Percentiles rank a stretch among this genome's conserved stretches.
Evolutionary conservation across 192 early-diverging fungal genomes (phyloP).

Genomic region (Chytriomyces hyalinus): DNA sequence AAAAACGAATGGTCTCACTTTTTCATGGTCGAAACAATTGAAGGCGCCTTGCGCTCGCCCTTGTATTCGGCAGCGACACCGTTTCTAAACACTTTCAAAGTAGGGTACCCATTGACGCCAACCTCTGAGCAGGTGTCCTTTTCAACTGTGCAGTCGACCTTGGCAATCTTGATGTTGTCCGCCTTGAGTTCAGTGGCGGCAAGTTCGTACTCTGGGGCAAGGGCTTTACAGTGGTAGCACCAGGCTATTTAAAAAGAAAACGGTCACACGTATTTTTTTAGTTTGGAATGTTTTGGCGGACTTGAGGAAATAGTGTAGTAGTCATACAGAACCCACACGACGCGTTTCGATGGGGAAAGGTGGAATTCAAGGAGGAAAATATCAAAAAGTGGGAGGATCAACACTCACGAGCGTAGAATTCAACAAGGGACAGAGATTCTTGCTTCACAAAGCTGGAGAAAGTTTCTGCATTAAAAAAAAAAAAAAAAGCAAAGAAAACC

Average conservation of each 20-base stretch:
- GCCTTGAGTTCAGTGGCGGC: constrained; percentile 88
- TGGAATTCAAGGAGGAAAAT: background rate
- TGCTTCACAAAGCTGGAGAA: constrained; percentile 67
- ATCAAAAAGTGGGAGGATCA: background rate
- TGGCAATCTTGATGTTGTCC: constrained; percentile 77
- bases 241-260: constrained; percentile 58
- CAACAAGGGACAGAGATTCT: constrained; percentile 79
- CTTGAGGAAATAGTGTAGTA: background rate
- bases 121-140: constrained; percentile 81
- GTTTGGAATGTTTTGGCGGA: background rate
- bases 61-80: constrained; percentile 77
- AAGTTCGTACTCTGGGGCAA: constrained; percentile 92
- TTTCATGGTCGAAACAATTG: constrained; percentile 91
- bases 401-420: constrained; percentile 84
- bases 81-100: constrained; percentile 85
- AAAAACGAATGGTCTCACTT: constrained; percentile 61
- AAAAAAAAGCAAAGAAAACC: no score
- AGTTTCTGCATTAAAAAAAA: constrained; percentile 43
- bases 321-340: background rate
- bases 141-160: constrained; percentile 96
- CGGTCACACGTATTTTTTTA: background rate
- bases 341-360: background rate
- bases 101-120: constrained; percentile 88
- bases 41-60: constrained; percentile 84
- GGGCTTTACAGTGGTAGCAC: constrained; percentile 96